Evolutionary conservation across 2,329 filamentous ascomycete genomes (phyloP).

Genomic region (Aspergillus pseudoglaucus): DNA sequence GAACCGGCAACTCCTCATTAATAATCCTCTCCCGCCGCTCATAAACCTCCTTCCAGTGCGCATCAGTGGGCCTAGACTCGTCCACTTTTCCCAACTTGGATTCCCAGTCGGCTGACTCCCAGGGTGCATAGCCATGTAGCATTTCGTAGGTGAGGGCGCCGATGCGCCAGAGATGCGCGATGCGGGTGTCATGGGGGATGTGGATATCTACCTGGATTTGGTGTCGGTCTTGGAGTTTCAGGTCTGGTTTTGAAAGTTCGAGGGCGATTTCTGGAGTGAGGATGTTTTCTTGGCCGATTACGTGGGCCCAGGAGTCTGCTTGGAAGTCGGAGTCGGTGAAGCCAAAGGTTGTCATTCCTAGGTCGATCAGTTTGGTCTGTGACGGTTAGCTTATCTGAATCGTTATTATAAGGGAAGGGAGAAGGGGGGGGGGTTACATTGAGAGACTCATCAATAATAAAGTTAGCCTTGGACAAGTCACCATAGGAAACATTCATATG

Average conservation of each 20-base stretch:
- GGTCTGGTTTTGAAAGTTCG: constrained; percentile 6
- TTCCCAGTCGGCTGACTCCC: constrained; percentile 18
- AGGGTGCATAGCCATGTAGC: constrained; percentile 27
- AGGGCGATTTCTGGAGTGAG: constrained; percentile 19
- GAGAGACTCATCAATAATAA: constrained; percentile 21
- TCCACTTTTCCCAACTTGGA: background rate
- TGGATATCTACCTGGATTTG: background rate
- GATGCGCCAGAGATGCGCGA: constrained; percentile 20
- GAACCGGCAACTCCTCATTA: constrained; percentile 19
- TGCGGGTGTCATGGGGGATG: constrained; percentile 13
- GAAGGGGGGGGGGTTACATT: constrained; percentile 13
- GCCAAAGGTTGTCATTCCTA: constrained; percentile 16
- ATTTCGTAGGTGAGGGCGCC: constrained; percentile 22
- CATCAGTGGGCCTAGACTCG: background rate
- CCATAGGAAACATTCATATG: constrained; percentile 23
- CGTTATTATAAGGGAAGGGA: background rate
- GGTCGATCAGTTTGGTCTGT: constrained; percentile 21
- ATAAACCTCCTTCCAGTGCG: background rate
- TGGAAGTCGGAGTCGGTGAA: constrained; percentile 9
- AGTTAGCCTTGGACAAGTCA: constrained; percentile 25
- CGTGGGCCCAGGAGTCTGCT: background rate
- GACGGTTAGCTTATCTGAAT: background rate
- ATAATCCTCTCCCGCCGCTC: constrained; percentile 18
- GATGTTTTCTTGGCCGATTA: constrained; percentile 22
- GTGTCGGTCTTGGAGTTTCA: background rate